Evolutionary conservation across 768 basidiomycete genomes (phyloP), one percentile per base, ranked within the genome.

Genomic region (Sistotremastrum suecicum): DNA sequence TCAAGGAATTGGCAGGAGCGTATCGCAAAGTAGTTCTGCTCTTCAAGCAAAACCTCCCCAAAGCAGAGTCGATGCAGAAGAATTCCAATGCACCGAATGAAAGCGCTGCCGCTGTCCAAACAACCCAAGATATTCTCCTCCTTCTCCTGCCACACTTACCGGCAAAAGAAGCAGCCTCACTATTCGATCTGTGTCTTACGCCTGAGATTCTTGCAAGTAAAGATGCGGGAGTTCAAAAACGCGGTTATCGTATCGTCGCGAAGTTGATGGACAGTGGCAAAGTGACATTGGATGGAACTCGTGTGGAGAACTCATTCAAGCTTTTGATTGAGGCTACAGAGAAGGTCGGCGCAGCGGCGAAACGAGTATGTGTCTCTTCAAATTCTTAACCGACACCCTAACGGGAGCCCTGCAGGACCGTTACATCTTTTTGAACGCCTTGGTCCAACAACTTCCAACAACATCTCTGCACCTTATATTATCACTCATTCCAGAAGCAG

Each of bases 151-250:
- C 91, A 3, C 71, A 75, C 56, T 69, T 97, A 9, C 76, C 83
- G 1, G 45, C 61, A 0, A 53, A 67, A 4, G 83, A 91, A 46
- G 72, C 78, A 4, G 62, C 66, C 4, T 67, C 71, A 0, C 67
- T 95, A 10, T 82, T 88, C 60, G 67, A 74, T 29, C 63, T 81
- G n/a, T 83, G 75, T 47, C 66, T 87, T n/a, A 69, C 73, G 0
- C 58, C 70, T 1, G 74, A 77, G 32, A 74, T 95, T 28, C 67
- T 98, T 4, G 73, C 74, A 44, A 78, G 77, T 54, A 75, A 68
- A 53, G 90, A 97, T 55, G 85, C 85, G 43, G 88, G 79, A 3
- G 79, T 94, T 4, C 94, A 98, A 65, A 99, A 99, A 65, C 86
- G 92, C 53, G 86, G 81, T 6, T 98, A 98, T 66, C 84, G 94